Percentiles rank a stretch among this genome's conserved stretches.
These are phyloP conservation scores for Truncatella angustata DNA, from an alignment of 2,329 filamentous ascomycete genomes.

Conservation along the genomic window DNA sequence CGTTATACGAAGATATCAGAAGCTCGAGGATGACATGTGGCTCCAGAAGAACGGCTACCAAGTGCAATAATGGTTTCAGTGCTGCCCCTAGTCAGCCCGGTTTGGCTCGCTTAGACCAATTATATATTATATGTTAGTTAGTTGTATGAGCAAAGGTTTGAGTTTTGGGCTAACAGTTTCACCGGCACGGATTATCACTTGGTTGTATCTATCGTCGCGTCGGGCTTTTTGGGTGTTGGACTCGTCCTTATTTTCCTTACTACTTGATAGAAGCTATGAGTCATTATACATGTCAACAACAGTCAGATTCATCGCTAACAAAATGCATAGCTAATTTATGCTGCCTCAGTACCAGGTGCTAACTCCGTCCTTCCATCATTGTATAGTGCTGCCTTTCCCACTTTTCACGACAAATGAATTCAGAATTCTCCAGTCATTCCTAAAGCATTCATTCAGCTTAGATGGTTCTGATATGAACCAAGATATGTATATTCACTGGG, in stretches of 20 bases:
- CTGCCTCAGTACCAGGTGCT: constrained; percentile 71
- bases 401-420: constrained; percentile 64
- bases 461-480: too few species aligned
- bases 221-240: constrained; percentile 35
- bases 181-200: constrained; percentile 44
- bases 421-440: background rate
- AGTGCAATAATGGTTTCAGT: constrained; percentile 61
- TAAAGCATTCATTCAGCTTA: too few species aligned
- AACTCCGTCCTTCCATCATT: constrained; percentile 70
- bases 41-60: constrained; percentile 65
- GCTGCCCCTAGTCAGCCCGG: constrained; percentile 62
- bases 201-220: constrained; percentile 41
- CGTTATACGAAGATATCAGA: constrained; percentile 39
- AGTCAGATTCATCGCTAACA: too few species aligned
- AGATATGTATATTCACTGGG: constrained; percentile 7
- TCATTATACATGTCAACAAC: background rate
- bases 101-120: constrained; percentile 70
- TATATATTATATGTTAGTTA: constrained; percentile 16
- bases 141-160: background rate
- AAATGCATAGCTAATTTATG: constrained; percentile 55
- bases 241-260: constrained; percentile 56
- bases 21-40: constrained; percentile 48
- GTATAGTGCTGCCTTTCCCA: constrained; percentile 71
- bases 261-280: constrained; percentile 54
- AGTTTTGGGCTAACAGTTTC: background rate